phyloP scores from a whole-genome alignment of 2,329 filamentous ascomycete species.

The Claviceps spartinae region DNA sequence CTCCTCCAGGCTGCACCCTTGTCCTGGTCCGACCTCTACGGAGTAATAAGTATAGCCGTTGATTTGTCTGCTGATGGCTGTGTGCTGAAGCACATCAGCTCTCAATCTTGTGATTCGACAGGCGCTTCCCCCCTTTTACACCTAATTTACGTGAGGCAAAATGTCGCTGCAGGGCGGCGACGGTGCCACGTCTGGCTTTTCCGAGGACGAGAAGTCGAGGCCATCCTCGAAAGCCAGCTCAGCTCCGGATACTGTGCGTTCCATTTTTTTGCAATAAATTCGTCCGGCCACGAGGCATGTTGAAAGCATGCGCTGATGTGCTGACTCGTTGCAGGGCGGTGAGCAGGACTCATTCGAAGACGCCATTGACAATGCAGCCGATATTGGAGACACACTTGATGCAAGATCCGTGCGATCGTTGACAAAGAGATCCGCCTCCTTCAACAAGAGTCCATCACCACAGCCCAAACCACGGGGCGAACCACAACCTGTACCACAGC shows the following conservation, averaged over 20 bases:
- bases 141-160: conserved; percentile 8
- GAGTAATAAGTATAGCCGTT: neutral
- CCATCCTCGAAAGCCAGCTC: conserved; percentile 19
- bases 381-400: conserved; percentile 51
- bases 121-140: neutral
- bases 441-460: conserved; percentile 19
- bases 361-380: conserved; percentile 45
- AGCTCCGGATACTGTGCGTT: conserved; percentile 16
- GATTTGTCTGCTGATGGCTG: conserved; percentile 6
- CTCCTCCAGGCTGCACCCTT: neutral
- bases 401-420: conserved; percentile 51
- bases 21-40: neutral
- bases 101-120: neutral
- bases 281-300: neutral
- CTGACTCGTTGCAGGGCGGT: conserved; percentile 14
- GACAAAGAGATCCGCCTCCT: conserved; percentile 30
- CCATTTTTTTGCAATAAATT: neutral
- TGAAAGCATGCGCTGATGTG: neutral
- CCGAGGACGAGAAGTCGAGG: conserved; percentile 13
- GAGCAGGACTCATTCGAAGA: conserved; percentile 56
- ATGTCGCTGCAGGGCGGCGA: conserved; percentile 23
- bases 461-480: neutral
- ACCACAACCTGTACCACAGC: too few relatives aligned
- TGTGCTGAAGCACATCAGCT: conserved; percentile 4
- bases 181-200: conserved; percentile 12